A percentile compares a stretch with the other conserved stretches of the same genome.
These are phyloP conservation scores for Penicillium sp. DNA, from an alignment of 2,329 filamentous ascomycete species.

Conservation along the genomic window DNA sequence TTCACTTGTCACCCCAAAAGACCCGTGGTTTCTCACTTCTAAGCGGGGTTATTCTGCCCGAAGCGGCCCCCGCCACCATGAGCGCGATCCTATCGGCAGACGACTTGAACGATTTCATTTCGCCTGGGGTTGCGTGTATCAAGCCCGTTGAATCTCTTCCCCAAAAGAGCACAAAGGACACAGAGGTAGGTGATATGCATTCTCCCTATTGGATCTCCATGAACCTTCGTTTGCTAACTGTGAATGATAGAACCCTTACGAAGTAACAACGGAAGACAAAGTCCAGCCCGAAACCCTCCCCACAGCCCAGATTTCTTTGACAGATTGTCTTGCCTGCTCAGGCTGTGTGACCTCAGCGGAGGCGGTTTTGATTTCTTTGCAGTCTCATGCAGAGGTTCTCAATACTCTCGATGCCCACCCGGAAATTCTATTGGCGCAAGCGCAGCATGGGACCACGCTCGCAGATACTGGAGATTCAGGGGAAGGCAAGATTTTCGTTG, in stretches of 20 bases:
- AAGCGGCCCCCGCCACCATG: constrained; percentile 63
- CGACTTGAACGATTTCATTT: constrained; percentile 99
- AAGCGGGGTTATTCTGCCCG: constrained; percentile 21
- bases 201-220: constrained; percentile 1
- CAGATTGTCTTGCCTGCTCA: constrained; percentile 95
- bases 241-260: constrained; percentile 64
- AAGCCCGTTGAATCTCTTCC: constrained; percentile 95
- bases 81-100: constrained; percentile 96
- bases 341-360: constrained; percentile 97
- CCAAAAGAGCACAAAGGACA: constrained; percentile 57
- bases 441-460: constrained; percentile 50
- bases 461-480: constrained; percentile 41
- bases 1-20: neutral
- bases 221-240: constrained; percentile 27
- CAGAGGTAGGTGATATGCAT: constrained; percentile 46
- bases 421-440: constrained; percentile 45
- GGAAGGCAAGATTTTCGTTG: constrained; percentile 81
- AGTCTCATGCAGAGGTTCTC: constrained; percentile 91
- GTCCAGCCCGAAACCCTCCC: constrained; percentile 62
- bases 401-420: constrained; percentile 72
- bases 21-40: no score
- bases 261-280: constrained; percentile 93
- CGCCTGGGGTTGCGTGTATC: constrained; percentile 95
- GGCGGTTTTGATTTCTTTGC: constrained; percentile 92
- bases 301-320: constrained; percentile 91